Evolutionary conservation across 441 rosid species (phyloP), one percentile per base, ranked within the genome.

Genomic region (Populus hybrid): DNA sequence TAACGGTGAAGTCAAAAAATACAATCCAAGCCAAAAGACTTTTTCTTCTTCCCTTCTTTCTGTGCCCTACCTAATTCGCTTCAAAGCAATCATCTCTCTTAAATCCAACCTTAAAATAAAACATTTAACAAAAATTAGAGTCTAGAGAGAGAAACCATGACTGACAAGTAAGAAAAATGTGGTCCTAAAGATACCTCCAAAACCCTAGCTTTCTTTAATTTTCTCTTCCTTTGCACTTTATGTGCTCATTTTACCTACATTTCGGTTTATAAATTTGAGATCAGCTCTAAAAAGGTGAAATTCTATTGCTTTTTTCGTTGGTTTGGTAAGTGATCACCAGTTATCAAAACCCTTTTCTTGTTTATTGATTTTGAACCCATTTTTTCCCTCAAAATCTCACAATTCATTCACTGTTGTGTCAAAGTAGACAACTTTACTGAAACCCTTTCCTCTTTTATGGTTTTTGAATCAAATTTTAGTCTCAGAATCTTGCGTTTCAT

Each of bases 231-330:
- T 9, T 36, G 21, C 11, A 21, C 38, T 73, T 69, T 32, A 21
- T 66, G 21, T 54, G 59, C 78, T 36, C 50, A 79, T 36, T 72
- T 81, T 71, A 35, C 73, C 57, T 18, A 85, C 80, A 76, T 82
- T 81, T 85, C 81, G 76, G 83, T 81, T 76, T 2, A 11, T 14
- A 79, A 77, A 38, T 73, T 21, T 20, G 67, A 79, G 81, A 77
- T 81, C 75, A 54, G 76, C 79, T 72, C 78, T 79, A 40, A 79
- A 82, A 77, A 88, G 82, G 76, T 79, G 54, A 16, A 76, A 46
- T 69, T 71, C 69, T 32, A 64, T 77, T 67, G 67, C 77, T 76
- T 73, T 80, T 12, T 68, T 57, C 66, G 73, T 76, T 40, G 74
- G 69, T 73, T 73, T 14, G 67, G n/a, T 7, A 16, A 20, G n/a